A percentile compares a stretch with the other conserved stretches of the same genome.
These are phyloP conservation scores for Sclerospora graminicola DNA, from an alignment of 352 stramenopile genomes.

Conservation along the genomic window DNA sequence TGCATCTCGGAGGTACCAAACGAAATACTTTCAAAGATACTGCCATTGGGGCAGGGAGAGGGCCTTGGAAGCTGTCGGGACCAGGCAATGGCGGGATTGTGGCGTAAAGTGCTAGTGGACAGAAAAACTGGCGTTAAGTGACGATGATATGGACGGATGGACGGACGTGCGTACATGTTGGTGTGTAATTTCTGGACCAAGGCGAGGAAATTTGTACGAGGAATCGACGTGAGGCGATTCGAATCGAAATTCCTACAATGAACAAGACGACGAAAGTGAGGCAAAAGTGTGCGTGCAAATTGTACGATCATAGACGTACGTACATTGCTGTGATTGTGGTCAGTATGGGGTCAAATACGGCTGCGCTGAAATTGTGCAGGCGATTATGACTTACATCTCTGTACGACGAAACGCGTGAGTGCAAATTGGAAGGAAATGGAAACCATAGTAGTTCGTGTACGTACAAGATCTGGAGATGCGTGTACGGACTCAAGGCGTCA, in stretches of 20 bases:
- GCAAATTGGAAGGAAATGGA: neutral
- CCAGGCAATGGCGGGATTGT: constrained; percentile 45
- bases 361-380: constrained; percentile 43
- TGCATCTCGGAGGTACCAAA: too few relatives aligned
- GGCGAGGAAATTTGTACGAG: constrained; percentile 37
- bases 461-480: constrained; percentile 32
- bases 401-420: neutral
- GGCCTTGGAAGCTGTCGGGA: too few relatives aligned
- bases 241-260: constrained; percentile 38
- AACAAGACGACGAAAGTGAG: neutral
- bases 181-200: constrained; percentile 32
- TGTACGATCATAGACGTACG: neutral
- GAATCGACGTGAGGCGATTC: constrained; percentile 49
- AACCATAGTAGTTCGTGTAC: constrained; percentile 4
- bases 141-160: too few relatives aligned
- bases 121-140: neutral
- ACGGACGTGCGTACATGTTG: constrained; percentile 34
- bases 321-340: constrained; percentile 42
- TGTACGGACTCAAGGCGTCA: constrained; percentile 35
- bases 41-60: constrained; percentile 51
- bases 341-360: constrained; percentile 36
- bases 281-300: neutral
- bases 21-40: constrained; percentile 39
- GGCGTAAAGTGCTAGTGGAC: constrained; percentile 24
- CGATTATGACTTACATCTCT: constrained; percentile 53